Conservation (phyloP, 306 rosid genomes). For the Senna tora region DNA sequence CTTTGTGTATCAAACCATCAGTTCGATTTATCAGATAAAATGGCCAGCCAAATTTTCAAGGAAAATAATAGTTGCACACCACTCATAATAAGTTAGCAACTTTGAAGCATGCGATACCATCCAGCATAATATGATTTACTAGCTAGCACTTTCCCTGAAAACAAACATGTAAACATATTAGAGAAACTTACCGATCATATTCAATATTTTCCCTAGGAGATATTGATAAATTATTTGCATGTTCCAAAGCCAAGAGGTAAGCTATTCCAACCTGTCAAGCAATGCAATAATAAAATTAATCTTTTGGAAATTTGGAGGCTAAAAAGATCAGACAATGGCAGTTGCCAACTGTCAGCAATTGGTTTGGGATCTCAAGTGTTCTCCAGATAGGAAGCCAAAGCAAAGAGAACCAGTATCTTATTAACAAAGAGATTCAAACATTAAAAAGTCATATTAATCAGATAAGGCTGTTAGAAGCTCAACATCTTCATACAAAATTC, state of each 20-base stretch:
- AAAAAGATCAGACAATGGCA: not conserved
- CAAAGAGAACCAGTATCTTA: not conserved
- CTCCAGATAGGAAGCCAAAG: not conserved
- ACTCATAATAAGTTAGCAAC: not conserved
- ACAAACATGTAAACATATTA: not conserved
- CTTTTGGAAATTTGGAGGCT: not conserved
- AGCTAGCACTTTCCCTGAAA: constrained; percentile 18
- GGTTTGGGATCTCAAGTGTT: not conserved
- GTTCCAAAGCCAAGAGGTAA: constrained; percentile 88
- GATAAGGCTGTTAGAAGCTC: not conserved
- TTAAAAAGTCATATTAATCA: not conserved
- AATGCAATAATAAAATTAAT: constrained; percentile 16
- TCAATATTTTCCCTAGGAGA: constrained; percentile 84
- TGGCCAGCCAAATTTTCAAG: not conserved
- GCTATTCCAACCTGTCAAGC: constrained; percentile 88
- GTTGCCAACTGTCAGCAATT: not conserved
- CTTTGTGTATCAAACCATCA: not conserved
- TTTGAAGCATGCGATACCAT: constrained; percentile 29
- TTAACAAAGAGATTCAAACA: not conserved
- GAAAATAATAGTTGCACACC: not conserved
- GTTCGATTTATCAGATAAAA: not conserved
- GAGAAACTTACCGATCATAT: constrained; percentile 76
- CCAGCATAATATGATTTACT: not conserved
- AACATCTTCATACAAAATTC: not conserved
- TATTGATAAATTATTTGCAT: constrained; percentile 66